Percentiles rank a stretch among this genome's conserved stretches.
phyloP scores from a whole-genome alignment of 495 filamentous ascomycete species.

The Penicillium lividum region DNA sequence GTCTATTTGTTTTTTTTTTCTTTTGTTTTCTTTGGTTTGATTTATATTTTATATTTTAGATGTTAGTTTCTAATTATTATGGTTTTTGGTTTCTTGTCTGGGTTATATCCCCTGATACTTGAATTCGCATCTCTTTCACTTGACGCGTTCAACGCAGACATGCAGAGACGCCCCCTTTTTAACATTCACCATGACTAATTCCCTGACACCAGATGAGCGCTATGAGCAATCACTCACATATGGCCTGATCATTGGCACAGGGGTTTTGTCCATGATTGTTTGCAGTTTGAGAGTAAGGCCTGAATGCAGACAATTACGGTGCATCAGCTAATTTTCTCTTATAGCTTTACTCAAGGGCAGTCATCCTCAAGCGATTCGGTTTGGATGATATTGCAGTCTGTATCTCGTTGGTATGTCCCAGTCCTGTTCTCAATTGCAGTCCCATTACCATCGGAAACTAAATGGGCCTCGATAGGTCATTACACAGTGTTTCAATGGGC shows the following conservation, averaged over 20 bases:
- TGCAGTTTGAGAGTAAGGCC: slow-evolving; percentile 11
- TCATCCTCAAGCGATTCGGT: slow-evolving; percentile 1
- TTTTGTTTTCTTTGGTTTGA: background rate
- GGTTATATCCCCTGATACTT: no score
- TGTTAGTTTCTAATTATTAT: no score
- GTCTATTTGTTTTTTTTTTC: background rate
- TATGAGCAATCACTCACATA: slow-evolving; percentile 10
- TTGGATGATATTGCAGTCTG: slow-evolving; percentile 11
- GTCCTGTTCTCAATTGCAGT: background rate
- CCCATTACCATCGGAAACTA: background rate
- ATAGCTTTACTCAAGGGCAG: slow-evolving; percentile 10
- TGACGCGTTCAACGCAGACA: background rate
- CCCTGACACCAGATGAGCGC: slow-evolving; percentile 2
- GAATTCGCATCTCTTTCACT: background rate
- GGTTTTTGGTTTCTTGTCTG: no score
- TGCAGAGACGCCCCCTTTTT: background rate
- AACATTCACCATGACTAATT: background rate
- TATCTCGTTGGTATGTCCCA: slow-evolving; percentile 5
- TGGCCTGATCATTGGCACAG: slow-evolving; percentile 6
- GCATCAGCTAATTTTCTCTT: background rate
- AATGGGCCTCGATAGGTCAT: slow-evolving; percentile 2
- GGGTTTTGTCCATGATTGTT: slow-evolving; percentile 2
- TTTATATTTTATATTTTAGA: no score
- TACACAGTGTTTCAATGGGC: slow-evolving; percentile 5
- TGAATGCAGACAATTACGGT: background rate